phyloP scores from a whole-genome alignment of 768 basidiomycete genomes.

The Boletus eberwhitei region DNA sequence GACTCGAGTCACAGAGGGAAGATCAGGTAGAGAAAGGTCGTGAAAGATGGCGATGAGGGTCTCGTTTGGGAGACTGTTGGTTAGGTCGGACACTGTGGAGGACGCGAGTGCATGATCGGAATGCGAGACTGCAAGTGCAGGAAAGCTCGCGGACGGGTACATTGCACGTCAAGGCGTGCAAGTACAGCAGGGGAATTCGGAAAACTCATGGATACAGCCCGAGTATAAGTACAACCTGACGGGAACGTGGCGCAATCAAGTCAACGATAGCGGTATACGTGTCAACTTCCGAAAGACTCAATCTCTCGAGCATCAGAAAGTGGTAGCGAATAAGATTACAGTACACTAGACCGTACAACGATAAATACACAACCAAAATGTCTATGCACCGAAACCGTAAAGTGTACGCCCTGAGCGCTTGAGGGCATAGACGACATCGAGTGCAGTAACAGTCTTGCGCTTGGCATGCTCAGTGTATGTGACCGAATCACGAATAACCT shows the following conservation, averaged over 20 bases:
- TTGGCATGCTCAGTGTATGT: slow-evolving; percentile 99
- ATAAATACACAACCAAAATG: slow-evolving; percentile 27
- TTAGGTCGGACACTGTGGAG: background rate
- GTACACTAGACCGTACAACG: slow-evolving; percentile 33
- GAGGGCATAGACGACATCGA: slow-evolving; percentile 88
- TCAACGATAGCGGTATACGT: too few species aligned
- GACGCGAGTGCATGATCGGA: background rate
- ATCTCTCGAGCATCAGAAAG: background rate
- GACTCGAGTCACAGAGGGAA: background rate
- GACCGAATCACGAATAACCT: slow-evolving; percentile 95
- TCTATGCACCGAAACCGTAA: slow-evolving; percentile 81
- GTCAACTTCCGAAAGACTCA: too few species aligned
- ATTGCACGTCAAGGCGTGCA: background rate
- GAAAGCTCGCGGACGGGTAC: background rate
- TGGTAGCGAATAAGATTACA: slow-evolving; percentile 19
- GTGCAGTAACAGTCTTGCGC: slow-evolving; percentile 91
- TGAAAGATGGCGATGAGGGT: background rate
- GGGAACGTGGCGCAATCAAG: too few species aligned
- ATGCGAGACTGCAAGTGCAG: background rate
- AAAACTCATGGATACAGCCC: background rate
- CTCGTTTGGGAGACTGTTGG: background rate
- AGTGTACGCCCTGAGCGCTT: slow-evolving; percentile 86
- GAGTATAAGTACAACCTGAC: too few species aligned
- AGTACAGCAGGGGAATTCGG: background rate
- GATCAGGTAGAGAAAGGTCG: background rate